Evolutionary conservation across 805 yeast species (phyloP).

Genomic region (Geotrichum ghanense): DNA sequence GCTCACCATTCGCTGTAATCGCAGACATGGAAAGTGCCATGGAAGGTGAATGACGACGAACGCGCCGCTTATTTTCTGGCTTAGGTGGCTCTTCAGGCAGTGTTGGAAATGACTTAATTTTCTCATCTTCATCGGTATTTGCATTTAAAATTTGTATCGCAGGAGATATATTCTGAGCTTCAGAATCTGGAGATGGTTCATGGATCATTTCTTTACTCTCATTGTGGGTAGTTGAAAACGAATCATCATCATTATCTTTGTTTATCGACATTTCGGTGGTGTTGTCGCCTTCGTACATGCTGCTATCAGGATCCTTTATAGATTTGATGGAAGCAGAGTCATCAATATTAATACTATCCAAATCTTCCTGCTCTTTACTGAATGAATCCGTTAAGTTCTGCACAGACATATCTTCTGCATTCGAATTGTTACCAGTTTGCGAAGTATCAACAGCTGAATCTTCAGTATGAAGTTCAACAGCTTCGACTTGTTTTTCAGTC

Average conservation of each 20-base stretch:
- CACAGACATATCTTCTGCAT: no score
- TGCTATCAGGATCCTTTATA: background rate
- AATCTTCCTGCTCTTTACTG: no score
- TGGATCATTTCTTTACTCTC: background rate
- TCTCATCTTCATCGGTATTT: background rate
- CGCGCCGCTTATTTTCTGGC: background rate
- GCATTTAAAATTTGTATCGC: background rate
- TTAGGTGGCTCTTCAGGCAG: background rate
- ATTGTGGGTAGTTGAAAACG: background rate
- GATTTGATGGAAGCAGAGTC: no score
- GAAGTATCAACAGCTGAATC: no score
- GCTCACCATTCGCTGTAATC: slow-evolving; percentile 16
- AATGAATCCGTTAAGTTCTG: no score
- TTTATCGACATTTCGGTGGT: background rate
- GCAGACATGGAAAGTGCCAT: slow-evolving; percentile 17
- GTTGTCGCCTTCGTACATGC: background rate
- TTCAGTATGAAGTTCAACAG: no score
- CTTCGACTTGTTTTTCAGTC: no score
- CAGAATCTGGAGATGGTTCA: background rate
- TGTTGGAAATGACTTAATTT: background rate
- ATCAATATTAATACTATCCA: no score
- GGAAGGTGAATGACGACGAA: slow-evolving; percentile 11
- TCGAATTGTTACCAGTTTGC: no score
- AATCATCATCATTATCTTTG: background rate
- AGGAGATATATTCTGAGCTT: background rate